These are phyloP conservation scores for Kwoniella shandongensis DNA, from an alignment of 768 basidiomycete species.

Conservation along the genomic window DNA sequence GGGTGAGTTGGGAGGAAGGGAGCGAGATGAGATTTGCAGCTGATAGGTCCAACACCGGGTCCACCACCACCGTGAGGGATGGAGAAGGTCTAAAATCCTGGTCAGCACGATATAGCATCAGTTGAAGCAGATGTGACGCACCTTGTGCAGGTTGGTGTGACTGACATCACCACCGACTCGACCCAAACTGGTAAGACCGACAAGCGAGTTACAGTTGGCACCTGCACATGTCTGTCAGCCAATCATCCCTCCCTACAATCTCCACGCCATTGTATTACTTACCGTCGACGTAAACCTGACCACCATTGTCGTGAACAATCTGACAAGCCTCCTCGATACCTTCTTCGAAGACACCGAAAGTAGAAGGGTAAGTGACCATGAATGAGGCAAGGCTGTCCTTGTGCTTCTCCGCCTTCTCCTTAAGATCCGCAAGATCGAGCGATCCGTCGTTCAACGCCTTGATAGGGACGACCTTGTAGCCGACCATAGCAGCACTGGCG, in stretches of 20 bases:
- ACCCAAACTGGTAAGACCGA: conserved; percentile 81
- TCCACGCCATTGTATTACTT: conserved; percentile 8
- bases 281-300: conserved; percentile 97
- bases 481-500: conserved; percentile 95
- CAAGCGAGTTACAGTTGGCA: conserved; percentile 91
- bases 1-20: conserved; percentile 94
- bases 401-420: conserved; percentile 82
- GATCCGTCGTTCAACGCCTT: conserved; percentile 84
- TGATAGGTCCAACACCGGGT: conserved; percentile 94
- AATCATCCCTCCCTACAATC: not conserved
- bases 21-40: conserved; percentile 85
- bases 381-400: conserved; percentile 90
- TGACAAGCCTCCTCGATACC: conserved; percentile 83
- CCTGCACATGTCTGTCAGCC: conserved; percentile 53
- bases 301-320: conserved; percentile 90
- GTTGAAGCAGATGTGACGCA: conserved; percentile 3
- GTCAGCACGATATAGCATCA: not conserved
- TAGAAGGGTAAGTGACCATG: conserved; percentile 98
- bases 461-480: conserved; percentile 92
- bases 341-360: conserved; percentile 95
- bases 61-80: conserved; percentile 99
- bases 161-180: conserved; percentile 97
- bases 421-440: conserved; percentile 77
- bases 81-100: conserved; percentile 66
- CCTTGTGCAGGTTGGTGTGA: conserved; percentile 91